phyloP scores from a whole-genome alignment of 352 stramenopile genomes.

The Pythium dissimile region DNA sequence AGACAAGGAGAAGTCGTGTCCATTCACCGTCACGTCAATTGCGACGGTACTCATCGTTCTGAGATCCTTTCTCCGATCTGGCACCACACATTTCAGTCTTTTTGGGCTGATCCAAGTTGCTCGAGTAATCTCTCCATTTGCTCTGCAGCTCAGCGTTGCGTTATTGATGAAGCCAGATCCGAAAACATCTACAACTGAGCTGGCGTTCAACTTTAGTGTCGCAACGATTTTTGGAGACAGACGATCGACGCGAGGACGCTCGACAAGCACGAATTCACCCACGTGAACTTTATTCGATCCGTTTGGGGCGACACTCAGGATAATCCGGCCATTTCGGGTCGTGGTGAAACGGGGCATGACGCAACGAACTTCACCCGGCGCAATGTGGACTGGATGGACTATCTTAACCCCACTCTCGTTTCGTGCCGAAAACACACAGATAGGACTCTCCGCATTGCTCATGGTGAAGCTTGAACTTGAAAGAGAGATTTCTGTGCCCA shows the following conservation, averaged over 20 bases:
- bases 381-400: not conserved
- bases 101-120: slow-evolving; percentile 14
- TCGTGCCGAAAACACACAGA: not conserved
- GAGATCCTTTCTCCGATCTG: not conserved
- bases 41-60: not conserved
- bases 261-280: slow-evolving; percentile 1
- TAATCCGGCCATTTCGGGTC: too few relatives aligned
- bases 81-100: slow-evolving; percentile 2
- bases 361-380: slow-evolving; percentile 8
- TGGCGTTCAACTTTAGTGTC: not conserved
- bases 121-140: not conserved
- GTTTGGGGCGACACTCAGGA: slow-evolving; percentile 6
- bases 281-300: slow-evolving; percentile 11
- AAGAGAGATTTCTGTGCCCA: slow-evolving; percentile 1
- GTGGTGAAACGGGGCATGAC: too few relatives aligned
- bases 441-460: not conserved
- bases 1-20: slow-evolving; percentile 2
- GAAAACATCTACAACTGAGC: slow-evolving; percentile 1
- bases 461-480: not conserved
- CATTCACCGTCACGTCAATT: slow-evolving; percentile 17
- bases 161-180: slow-evolving; percentile 18
- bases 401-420: not conserved
- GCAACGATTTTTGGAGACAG: not conserved
- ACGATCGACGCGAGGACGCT: slow-evolving; percentile 8
- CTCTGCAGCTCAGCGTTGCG: not conserved